Evolutionary conservation across 148 eudicot genomes (phyloP).

Genomic region (Simmondsia chinensis): DNA sequence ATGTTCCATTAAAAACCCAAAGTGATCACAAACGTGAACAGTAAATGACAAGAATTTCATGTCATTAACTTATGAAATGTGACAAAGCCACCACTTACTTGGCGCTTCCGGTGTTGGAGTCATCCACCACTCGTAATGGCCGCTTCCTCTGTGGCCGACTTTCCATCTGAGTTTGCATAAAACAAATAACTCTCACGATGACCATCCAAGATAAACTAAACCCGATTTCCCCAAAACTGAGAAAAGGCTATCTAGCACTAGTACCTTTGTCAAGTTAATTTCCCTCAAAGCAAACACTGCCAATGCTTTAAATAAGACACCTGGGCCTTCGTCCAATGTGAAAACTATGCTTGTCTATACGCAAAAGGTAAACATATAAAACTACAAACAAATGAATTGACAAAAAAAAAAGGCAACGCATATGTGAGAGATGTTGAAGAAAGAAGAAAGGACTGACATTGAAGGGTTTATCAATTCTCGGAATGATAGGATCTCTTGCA

Average conservation of each 20-base stretch:
- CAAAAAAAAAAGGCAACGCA: background rate
- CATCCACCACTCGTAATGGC: slow-evolving; percentile 17
- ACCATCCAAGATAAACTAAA: too few relatives aligned
- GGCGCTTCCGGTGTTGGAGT: slow-evolving; percentile 15
- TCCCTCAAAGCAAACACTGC: slow-evolving; percentile 43
- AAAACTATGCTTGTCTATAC: slow-evolving; percentile 49
- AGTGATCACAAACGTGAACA: background rate
- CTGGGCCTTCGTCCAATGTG: slow-evolving; percentile 46
- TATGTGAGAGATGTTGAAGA: too few relatives aligned
- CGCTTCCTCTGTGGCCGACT: slow-evolving; percentile 42
- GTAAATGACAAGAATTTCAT: background rate
- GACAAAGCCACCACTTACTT: slow-evolving; percentile 9
- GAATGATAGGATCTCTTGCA: slow-evolving; percentile 49
- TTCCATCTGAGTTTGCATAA: slow-evolving; percentile 48
- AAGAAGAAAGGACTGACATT: slow-evolving; percentile 20
- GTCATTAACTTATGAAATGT: background rate
- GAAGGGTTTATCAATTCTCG: slow-evolving; percentile 35
- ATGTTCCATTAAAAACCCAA: background rate
- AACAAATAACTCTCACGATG: too few relatives aligned
- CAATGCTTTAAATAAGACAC: slow-evolving; percentile 40
- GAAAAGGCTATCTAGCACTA: background rate
- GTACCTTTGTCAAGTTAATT: slow-evolving; percentile 37
- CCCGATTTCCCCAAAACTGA: too few relatives aligned
- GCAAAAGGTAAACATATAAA: background rate
- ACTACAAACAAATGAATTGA: background rate